These are phyloP conservation scores for Crithidia brevicula DNA, from an alignment of 208 protist genomes.

Conservation along the genomic window DNA sequence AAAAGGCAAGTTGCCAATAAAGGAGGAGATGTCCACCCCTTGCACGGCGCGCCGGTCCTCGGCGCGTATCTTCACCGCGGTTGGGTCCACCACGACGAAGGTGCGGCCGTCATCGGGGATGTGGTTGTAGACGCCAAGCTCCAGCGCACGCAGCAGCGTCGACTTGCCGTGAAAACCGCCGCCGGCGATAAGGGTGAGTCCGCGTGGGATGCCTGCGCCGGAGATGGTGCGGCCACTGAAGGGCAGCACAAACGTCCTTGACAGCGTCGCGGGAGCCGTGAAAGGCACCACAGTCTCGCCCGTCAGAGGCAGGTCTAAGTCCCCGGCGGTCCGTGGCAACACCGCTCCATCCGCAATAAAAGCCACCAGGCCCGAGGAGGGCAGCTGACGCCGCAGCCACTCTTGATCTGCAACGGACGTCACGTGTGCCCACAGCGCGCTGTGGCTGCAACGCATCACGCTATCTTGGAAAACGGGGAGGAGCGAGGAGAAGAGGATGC, in stretches of 20 bases:
- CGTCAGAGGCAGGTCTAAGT: conserved; percentile 80
- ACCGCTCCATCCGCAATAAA: conserved; percentile 94
- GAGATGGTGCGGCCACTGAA: conserved; percentile 50
- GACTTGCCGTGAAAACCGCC: conserved; percentile 97
- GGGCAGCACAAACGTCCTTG: conserved; percentile 72
- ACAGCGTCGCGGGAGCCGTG: conserved; percentile 65
- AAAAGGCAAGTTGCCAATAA: conserved; percentile 93
- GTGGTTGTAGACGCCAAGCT: conserved; percentile 96
- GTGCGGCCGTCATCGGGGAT: conserved; percentile 92
- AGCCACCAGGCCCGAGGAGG: conserved; percentile 53
- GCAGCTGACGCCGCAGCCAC: conserved; percentile 72
- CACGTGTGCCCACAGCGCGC: conserved; percentile 69
- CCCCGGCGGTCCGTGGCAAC: conserved; percentile 89
- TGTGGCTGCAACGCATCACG: conserved; percentile 32
- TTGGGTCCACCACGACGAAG: conserved; percentile 84
- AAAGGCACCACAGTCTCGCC: conserved; percentile 69
- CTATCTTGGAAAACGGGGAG: conserved; percentile 35
- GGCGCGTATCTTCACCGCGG: conserved; percentile 93
- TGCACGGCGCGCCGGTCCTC: conserved; percentile 92
- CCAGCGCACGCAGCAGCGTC: conserved; percentile 91
- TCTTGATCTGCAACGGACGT: conserved; percentile 89
- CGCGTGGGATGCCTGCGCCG: conserved; percentile 92
- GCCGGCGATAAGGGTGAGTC: conserved; percentile 95
- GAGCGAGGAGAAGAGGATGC: conserved; percentile 54
- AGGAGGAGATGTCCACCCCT: conserved; percentile 93